Percentiles rank a stretch among this genome's conserved stretches.
phyloP scores from a whole-genome alignment of 805 yeast genomes.

The Lipomyces starkeyi region DNA sequence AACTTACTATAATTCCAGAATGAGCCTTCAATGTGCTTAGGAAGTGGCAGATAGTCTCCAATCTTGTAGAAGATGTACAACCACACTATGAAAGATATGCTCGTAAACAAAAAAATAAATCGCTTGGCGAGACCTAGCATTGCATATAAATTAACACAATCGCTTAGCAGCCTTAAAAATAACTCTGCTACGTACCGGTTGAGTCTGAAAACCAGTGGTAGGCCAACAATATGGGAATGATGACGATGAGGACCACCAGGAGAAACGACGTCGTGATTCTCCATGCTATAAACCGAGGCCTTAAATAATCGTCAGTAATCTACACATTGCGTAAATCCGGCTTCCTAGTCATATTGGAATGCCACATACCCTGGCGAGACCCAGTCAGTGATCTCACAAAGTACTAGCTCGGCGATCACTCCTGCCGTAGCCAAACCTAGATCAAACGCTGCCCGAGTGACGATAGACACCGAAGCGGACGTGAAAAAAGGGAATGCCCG shows the following conservation, averaged over 20 bases:
- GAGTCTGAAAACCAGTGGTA: conserved; percentile 38
- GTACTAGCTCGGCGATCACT: conserved; percentile 47
- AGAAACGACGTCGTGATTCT: conserved; percentile 40
- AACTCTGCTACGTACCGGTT: conserved; percentile 24
- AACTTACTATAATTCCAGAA: conserved; percentile 35
- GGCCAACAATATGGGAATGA: conserved; percentile 44
- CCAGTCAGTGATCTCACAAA: conserved; percentile 49
- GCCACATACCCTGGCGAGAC: conserved; percentile 34
- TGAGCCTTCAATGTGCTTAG: conserved; percentile 38
- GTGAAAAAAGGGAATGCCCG: conserved; percentile 34
- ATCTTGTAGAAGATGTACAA: conserved; percentile 41
- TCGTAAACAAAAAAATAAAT: conserved; percentile 22
- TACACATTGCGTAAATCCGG: not conserved
- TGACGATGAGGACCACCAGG: conserved; percentile 42
- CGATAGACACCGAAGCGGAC: conserved; percentile 30
- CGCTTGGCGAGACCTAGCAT: conserved; percentile 20
- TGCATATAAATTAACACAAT: not conserved
- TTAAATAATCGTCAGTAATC: not conserved
- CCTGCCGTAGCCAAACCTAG: conserved; percentile 38
- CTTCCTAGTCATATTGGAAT: not conserved
- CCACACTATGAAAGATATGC: conserved; percentile 40
- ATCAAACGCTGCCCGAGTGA: conserved; percentile 33
- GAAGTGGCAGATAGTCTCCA: conserved; percentile 43
- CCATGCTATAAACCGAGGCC: conserved; percentile 42
- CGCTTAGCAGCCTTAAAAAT: not conserved